Percentiles rank a stretch among this genome's conserved stretches.
These are phyloP conservation scores for Medicago truncatula DNA, from an alignment of 306 rosid species.

Conservation along the genomic window DNA sequence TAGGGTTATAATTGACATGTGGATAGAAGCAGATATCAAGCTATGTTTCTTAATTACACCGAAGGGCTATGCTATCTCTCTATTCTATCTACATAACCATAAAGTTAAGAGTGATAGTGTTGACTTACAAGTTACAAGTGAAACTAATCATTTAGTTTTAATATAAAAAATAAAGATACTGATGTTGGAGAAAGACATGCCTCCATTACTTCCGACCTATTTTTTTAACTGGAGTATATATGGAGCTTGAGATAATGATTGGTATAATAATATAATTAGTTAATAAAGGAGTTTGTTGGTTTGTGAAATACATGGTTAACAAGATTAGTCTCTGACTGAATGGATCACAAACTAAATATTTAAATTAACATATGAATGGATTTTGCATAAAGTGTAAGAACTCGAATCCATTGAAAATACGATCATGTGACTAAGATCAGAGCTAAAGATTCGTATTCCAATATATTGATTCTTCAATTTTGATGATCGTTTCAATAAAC, in stretches of 20 bases:
- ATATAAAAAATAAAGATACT: background rate
- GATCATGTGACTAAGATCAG: background rate
- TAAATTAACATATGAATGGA: background rate
- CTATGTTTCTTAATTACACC: constrained; percentile 11
- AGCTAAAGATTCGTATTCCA: too few relatives aligned
- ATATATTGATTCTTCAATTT: background rate
- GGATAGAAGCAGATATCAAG: constrained; percentile 18
- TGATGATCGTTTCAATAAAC: too few relatives aligned
- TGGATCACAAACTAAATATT: constrained; percentile 17
- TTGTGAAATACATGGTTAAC: constrained; percentile 1
- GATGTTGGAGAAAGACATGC: constrained; percentile 34
- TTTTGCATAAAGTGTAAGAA: background rate
- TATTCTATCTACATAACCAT: constrained; percentile 5
- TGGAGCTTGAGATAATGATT: constrained; percentile 30
- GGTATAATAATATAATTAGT: constrained; percentile 13
- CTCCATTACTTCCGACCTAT: constrained; percentile 30
- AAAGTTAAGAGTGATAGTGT: constrained; percentile 5
- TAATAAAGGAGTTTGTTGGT: constrained; percentile 7
- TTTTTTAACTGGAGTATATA: background rate
- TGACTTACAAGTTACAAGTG: constrained; percentile 24
- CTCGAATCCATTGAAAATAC: background rate
- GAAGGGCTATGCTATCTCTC: background rate
- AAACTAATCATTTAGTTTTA: constrained; percentile 16
- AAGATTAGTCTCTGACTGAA: background rate
- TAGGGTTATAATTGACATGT: constrained; percentile 20